Base-by-base conservation (phyloP, 495 filamentous ascomycete genomes). In the Trichocladium uniseriatum region DNA sequence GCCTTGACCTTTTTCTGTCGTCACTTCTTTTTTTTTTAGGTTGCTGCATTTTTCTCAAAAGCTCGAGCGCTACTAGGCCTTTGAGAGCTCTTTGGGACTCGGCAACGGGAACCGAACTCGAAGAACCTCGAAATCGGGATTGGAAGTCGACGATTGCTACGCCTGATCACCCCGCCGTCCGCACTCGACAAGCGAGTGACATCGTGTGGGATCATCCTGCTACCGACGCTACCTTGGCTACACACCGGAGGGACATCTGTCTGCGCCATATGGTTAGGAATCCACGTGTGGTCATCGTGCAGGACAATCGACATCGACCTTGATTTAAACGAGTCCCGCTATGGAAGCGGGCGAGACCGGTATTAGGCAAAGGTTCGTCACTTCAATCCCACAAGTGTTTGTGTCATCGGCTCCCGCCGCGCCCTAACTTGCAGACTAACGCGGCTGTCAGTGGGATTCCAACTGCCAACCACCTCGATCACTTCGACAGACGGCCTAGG, bases 311-410 rank as follows among this genome's bases (percentile, higher is more conserved):
- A n/a, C 42, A 51, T 40, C 37, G 40, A 38, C 42, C 38, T 11
- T n/a, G 35, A 13, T 19, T 49, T 38, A 10, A 40, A 48, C 11
- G 32, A 58, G 60, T 52, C 68, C 64, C 71, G 72, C 65, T 69
- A 76, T 76, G 72, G 72, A 74, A 70, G 65, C 62, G 69, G 72
- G 69, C 56, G 71, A 70, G 54, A 62, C 62, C 64, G 64, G 66
- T 53, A 58, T 61, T 62, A 71, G 70, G 62, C 66, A 71, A 70
- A 76, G 72, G 72, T 76, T 60, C 55, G 70, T 67, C 22, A 19
- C n/a, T 15, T 13, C 28, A 16, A 42, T 48, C 52, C 40, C 15
- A 19, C 15, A 18, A 38, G 35, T 24, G 4, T n/a, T 52, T 14
- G 28, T 28, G 37, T 13, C 24, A 22, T 19, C 28, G 37, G 32